Evolutionary conservation across 108 stramenopile species (phyloP).

Genomic region (Asterionellopsis glacialis): DNA sequence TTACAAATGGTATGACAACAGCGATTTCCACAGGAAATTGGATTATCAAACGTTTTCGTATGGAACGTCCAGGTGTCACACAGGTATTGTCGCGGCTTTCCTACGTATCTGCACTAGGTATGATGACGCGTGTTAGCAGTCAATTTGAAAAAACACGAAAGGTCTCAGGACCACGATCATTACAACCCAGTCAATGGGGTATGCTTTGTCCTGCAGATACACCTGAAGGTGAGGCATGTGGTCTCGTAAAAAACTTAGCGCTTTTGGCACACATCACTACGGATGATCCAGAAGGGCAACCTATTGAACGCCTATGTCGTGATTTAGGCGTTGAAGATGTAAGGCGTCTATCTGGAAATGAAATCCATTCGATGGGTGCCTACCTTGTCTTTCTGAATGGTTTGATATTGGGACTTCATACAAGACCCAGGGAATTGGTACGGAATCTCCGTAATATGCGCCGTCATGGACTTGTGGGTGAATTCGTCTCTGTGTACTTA

Average conservation of each 20-base stretch:
- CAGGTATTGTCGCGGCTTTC: slow-evolving; percentile 91
- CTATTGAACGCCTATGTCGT: slow-evolving; percentile 85
- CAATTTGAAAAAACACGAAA: slow-evolving; percentile 98
- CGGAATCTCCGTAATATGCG: slow-evolving; percentile 75
- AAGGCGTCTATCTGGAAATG: slow-evolving; percentile 74
- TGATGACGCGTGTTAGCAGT: slow-evolving; percentile 97
- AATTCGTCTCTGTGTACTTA: slow-evolving; percentile 96
- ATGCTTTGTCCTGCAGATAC: slow-evolving; percentile 98
- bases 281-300: slow-evolving; percentile 84
- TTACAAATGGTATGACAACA: slow-evolving; percentile 94
- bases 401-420: slow-evolving; percentile 86
- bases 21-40: slow-evolving; percentile 98
- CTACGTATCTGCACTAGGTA: slow-evolving; percentile 94
- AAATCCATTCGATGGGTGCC: slow-evolving; percentile 87
- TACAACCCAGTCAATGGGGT: slow-evolving; percentile 98
- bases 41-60: slow-evolving; percentile 91
- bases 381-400: slow-evolving; percentile 99
- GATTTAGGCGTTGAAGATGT: slow-evolving; percentile 98
- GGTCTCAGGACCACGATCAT: slow-evolving; percentile 93
- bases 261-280: slow-evolving; percentile 95
- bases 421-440: slow-evolving; percentile 68
- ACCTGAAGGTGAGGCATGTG: slow-evolving; percentile 96
- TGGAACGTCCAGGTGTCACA: slow-evolving; percentile 98
- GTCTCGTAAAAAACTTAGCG: slow-evolving; percentile 95
- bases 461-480: slow-evolving; percentile 87